Base-by-base conservation (phyloP, 2,329 filamentous ascomycete genomes). In the Colletotrichum simmondsii region DNA sequence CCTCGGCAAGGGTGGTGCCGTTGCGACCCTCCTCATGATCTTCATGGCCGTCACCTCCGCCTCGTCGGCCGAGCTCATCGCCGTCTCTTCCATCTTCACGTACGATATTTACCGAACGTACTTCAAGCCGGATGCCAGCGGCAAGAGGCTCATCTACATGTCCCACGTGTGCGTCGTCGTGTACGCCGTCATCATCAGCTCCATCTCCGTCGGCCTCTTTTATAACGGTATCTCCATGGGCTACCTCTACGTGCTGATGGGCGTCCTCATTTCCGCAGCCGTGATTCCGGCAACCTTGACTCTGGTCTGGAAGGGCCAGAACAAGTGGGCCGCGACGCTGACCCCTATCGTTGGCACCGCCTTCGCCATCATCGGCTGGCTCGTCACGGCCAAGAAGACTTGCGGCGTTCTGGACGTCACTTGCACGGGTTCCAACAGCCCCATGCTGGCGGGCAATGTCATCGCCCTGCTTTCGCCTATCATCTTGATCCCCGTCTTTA, bases 101-200 rank as follows among this genome's bases (percentile, higher is more conserved):
- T 97, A 97, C 80, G 95, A 97, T 79, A 88, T 97, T 75, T 97
- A 97, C 83, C 92, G 95, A 74, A 95, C 93, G 1, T 97, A 97
- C 80, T 89, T 97, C 84, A 93, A 97, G 75, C 95, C 95, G 0
- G 80, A 84, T 0, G 95, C 95, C 7, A 92, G 89, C 64, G 95
- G 95, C 22, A 92, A 90, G 78, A 89, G 89, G 42, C 89, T 98
- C 5, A 95, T 98, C 62, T 93, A 92, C 82, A 93, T 95, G 84
- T 94, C 93, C 88, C 82, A 98, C 81, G 83, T 88, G 46, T 90
- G 91, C 78, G 95, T 97, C 52, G 86, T 91, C 1, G 77, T 78
- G 16, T 98, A 95, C 78, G 92, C 94, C 0, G 76, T 95, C 24
- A 87, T 93, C 77, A 96, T 97, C 85, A 94, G 94, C 16, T 89